Conservation (phyloP, 805 yeast species). For the Kregervanrija delftensis region DNA sequence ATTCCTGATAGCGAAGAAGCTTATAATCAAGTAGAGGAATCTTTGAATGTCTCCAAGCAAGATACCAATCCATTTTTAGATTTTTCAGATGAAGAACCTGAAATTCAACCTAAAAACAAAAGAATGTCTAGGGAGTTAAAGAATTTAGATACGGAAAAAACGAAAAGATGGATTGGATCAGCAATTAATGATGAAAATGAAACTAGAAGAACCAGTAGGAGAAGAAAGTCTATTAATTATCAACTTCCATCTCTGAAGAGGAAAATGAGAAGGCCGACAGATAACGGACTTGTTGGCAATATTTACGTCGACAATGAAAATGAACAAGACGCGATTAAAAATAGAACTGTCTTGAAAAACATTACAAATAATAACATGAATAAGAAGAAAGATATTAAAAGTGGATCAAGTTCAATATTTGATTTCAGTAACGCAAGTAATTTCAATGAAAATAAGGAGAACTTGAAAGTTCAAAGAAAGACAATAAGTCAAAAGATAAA, state of each 20-base stretch:
- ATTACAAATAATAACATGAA: slow-evolving; percentile 4
- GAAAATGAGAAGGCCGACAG: slow-evolving; percentile 64
- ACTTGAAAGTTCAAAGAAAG: not conserved
- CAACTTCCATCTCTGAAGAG: slow-evolving; percentile 59
- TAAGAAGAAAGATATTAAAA: not conserved
- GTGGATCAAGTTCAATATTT: too few relatives aligned
- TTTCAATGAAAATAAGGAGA: too few relatives aligned
- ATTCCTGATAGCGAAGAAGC: too few relatives aligned
- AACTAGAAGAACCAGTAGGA: slow-evolving; percentile 27
- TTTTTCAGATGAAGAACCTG: not conserved
- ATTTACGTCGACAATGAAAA: slow-evolving; percentile 10
- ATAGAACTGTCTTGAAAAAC: not conserved
- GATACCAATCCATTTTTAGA: slow-evolving; percentile 2
- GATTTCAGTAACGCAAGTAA: too few relatives aligned
- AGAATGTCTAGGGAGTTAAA: slow-evolving; percentile 29
- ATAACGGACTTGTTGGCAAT: slow-evolving; percentile 17
- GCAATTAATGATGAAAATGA: slow-evolving; percentile 18
- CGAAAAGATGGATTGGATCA: slow-evolving; percentile 15
- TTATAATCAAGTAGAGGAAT: too few relatives aligned
- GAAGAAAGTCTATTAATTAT: slow-evolving; percentile 56
- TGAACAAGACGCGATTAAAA: slow-evolving; percentile 8
- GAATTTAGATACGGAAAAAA: slow-evolving; percentile 28
- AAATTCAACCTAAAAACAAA: slow-evolving; percentile 6
- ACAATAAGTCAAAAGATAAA: not conserved
- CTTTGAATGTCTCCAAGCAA: too few relatives aligned